Base-by-base conservation (phyloP, 2,329 filamentous ascomycete genomes). In the Leptoxyphium fumago region DNA sequence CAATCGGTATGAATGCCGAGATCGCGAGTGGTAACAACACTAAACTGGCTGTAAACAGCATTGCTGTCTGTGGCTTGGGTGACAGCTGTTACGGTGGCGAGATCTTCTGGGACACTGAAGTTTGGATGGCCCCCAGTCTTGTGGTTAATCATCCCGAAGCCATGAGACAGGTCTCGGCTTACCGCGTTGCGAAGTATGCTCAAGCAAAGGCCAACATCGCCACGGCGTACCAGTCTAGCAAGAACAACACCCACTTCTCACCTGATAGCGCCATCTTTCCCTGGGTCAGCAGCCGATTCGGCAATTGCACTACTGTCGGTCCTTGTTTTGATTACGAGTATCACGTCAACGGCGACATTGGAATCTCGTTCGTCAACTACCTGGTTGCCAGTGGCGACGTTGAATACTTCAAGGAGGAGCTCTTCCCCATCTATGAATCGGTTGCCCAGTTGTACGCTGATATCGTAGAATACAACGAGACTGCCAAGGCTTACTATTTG, bases 311-410 rank as follows among this genome's bases (percentile, higher is more conserved):
- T 5, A 66, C 59, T 1, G 68, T 65, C n/a, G 69, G 68, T 6
- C 66, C 68, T 14, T 84, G 80, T 57, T 80, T 78, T 52, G 79
- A 84, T 57, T 83, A 84, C 50, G 71, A 84, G 55, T 84, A 84
- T 52, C 80, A 84, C 57, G 52, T 84, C 32, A 83, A 83, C 51
- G 77, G 78, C 7, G 80, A 83, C 50, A 82, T 84, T 50, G 77
- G 74, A 0, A 64, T 82, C 28, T 69, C 75, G 1, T 64, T 80
- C 46, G 68, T 74, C 51, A 78, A 80, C 43, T 74, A 80, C 47
- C 77, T 71, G 63, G 65, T 74, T 13, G 68, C 71, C 1, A 78
- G 73, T 40, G 78, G 77, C 13, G 74, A 81, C 53, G 70, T 66
- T 1, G 55, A 68, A 2, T 70, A 67, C 46, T 79, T 80, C 60